Conservation (phyloP, 306 rosid species). For the Cercis canadensis region DNA sequence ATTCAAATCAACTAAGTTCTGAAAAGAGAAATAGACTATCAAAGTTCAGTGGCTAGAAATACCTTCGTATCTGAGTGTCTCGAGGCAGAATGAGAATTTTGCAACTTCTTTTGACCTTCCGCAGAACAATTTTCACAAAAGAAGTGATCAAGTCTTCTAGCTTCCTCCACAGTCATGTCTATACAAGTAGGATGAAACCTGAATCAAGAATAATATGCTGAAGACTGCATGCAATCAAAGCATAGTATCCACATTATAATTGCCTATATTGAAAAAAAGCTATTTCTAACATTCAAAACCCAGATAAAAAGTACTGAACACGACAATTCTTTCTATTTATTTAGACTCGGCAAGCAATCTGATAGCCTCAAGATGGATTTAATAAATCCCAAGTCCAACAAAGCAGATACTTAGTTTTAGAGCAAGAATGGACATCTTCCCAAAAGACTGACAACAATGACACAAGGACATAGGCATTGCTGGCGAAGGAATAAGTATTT, state of each 20-base stretch:
- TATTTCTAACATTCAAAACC: conserved; percentile 8
- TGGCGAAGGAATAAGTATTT: conserved; percentile 1
- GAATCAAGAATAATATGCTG: conserved; percentile 60
- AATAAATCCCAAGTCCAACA: conserved; percentile 17
- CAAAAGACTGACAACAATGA: conserved; percentile 14
- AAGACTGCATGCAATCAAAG: conserved; percentile 43
- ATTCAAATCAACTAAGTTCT: conserved; percentile 28
- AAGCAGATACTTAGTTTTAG: conserved; percentile 1
- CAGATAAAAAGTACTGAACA: neutral
- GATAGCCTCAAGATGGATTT: conserved; percentile 26
- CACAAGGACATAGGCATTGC: neutral
- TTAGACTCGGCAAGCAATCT: conserved; percentile 7
- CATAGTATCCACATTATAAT: conserved; percentile 17
- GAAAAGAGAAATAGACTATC: conserved; percentile 10
- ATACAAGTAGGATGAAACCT: conserved; percentile 99
- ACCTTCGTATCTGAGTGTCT: conserved; percentile 87
- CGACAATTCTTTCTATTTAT: conserved; percentile 12
- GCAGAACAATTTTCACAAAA: conserved; percentile 91
- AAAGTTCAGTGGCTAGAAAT: conserved; percentile 27
- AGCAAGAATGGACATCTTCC: conserved; percentile 8
- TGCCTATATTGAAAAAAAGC: conserved; percentile 27
- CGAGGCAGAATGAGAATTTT: conserved; percentile 70
- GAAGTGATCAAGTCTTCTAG: conserved; percentile 88
- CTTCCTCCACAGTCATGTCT: conserved; percentile 97
- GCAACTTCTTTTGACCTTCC: conserved; percentile 89